phyloP scores from a whole-genome alignment of 2,329 filamentous ascomycete genomes.

The Penicillium palitans region DNA sequence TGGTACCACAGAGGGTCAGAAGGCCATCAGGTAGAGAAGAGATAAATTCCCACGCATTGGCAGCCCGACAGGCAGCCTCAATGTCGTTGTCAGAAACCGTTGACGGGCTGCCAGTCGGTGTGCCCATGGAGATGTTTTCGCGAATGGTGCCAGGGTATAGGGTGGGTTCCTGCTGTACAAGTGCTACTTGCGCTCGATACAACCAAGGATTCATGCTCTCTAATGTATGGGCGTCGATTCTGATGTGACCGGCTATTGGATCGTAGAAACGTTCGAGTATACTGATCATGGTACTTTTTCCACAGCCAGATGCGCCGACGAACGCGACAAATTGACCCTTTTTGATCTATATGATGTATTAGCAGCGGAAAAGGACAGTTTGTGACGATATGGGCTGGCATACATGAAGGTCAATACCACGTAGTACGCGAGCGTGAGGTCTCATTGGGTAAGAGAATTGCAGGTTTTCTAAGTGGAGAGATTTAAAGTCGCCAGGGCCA shows the following conservation, averaged over 20 bases:
- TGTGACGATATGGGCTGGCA: neutral
- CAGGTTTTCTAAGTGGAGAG: constrained; percentile 47
- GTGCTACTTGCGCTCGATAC: constrained; percentile 65
- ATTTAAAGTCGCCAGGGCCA: constrained; percentile 31
- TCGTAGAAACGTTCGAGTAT: constrained; percentile 70
- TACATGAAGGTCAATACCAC: constrained; percentile 29
- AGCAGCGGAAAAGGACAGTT: neutral
- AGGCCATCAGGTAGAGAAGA: constrained; percentile 47
- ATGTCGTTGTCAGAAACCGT: constrained; percentile 34
- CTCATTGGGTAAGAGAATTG: constrained; percentile 39
- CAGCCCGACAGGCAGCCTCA: constrained; percentile 36
- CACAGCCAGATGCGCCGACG: constrained; percentile 59
- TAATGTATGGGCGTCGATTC: constrained; percentile 64
- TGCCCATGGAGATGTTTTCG: constrained; percentile 69
- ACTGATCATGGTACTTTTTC: constrained; percentile 67
- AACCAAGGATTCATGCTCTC: constrained; percentile 57
- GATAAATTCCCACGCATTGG: constrained; percentile 55
- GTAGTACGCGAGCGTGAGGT: constrained; percentile 28
- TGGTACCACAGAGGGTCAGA: constrained; percentile 1
- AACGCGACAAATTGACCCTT: constrained; percentile 56
- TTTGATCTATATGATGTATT: constrained; percentile 34
- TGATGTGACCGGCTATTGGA: constrained; percentile 61
- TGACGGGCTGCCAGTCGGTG: constrained; percentile 36
- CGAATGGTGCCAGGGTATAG: constrained; percentile 69
- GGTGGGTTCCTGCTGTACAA: constrained; percentile 74